Evolutionary conservation across 1,139 yeast genomes (phyloP).

Genomic region (Kodamaea derodonti): DNA sequence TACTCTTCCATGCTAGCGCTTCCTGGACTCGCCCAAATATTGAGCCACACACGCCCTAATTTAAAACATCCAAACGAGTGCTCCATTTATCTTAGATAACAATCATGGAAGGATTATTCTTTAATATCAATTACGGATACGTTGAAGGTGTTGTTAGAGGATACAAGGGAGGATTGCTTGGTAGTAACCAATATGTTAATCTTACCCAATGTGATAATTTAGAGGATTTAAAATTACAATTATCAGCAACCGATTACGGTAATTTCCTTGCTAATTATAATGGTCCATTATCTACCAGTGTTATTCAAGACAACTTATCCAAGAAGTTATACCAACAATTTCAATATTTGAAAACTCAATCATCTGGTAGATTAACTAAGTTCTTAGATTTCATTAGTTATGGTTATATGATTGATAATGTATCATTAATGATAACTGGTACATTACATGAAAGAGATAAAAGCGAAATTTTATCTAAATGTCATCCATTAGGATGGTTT

Average conservation of each 20-base stretch:
- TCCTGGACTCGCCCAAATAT: too few species aligned
- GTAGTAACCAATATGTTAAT: constrained; percentile 78
- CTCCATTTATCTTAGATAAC: too few species aligned
- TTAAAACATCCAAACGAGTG: too few species aligned
- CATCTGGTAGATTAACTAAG: constrained; percentile 73
- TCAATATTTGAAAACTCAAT: constrained; percentile 78
- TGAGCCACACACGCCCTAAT: constrained; percentile 7
- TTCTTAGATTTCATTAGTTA: constrained; percentile 90
- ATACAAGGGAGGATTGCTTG: constrained; percentile 78
- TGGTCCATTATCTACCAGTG: constrained; percentile 75
- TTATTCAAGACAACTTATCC: constrained; percentile 76
- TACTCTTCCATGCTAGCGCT: too few species aligned
- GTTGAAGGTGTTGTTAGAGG: constrained; percentile 95
- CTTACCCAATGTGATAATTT: constrained; percentile 93
- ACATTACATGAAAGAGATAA: constrained; percentile 93
- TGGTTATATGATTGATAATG: constrained; percentile 98
- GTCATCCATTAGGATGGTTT: constrained; percentile 98
- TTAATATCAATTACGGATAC: constrained; percentile 85
- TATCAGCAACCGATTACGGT: constrained; percentile 95
- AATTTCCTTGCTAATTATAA: constrained; percentile 81
- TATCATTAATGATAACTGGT: constrained; percentile 92
- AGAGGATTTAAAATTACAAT: constrained; percentile 89
- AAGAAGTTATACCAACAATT: constrained; percentile 78
- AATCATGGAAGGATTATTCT: constrained; percentile 79
- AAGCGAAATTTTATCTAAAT: constrained; percentile 77